Evolutionary conservation across 768 basidiomycete genomes (phyloP).

Genomic region (Pleurotus ostreatus): DNA sequence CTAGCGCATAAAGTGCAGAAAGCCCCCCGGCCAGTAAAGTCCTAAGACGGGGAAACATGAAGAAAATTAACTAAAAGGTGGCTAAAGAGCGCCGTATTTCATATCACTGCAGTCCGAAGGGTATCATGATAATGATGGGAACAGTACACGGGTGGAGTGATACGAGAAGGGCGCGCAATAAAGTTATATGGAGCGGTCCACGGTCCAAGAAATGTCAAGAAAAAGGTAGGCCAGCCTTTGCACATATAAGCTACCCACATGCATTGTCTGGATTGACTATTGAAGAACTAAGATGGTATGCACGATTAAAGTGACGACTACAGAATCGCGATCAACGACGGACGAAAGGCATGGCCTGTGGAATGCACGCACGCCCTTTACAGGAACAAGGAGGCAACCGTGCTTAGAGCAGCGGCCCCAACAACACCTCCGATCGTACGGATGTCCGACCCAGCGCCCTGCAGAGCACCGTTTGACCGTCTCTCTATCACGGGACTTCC

Average conservation of each 20-base stretch:
- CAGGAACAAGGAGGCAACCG: conserved; percentile 1
- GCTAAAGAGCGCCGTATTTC: no score
- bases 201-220: conserved; percentile 2
- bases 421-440: conserved; percentile 2
- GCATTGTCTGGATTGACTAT: neutral
- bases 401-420: neutral
- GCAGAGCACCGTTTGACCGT: conserved; percentile 17
- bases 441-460: neutral
- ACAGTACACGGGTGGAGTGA: neutral
- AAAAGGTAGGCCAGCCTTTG: neutral
- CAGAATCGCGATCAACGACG: neutral
- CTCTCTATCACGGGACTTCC: conserved; percentile 17
- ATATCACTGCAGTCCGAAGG: no score
- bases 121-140: neutral
- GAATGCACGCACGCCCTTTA: neutral
- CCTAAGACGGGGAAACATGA: no score
- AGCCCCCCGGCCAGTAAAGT: no score
- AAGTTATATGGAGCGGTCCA: conserved; percentile 2
- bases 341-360: neutral
- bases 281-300: neutral
- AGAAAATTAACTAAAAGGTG: no score
- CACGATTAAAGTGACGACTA: neutral
- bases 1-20: no score
- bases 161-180: neutral
- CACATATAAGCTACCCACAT: neutral